A percentile compares a stretch with the other conserved stretches of the same genome.
phyloP scores from a whole-genome alignment of 2,329 filamentous ascomycete species.

The Trematosphaeria pertusa region DNA sequence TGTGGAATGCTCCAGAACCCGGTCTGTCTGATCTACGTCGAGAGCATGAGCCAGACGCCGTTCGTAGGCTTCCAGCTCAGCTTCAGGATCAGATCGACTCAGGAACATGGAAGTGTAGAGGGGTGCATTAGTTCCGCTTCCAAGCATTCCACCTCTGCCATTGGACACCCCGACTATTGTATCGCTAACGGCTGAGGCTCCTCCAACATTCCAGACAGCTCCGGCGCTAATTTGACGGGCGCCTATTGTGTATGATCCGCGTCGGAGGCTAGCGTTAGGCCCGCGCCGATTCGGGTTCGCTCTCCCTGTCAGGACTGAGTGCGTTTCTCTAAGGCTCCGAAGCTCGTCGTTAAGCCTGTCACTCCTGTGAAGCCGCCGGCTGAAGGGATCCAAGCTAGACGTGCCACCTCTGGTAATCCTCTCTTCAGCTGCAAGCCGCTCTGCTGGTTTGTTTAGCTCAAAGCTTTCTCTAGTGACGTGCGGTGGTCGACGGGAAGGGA shows the following conservation, averaged over 20 bases:
- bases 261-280: constrained; percentile 27
- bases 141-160: constrained; percentile 69
- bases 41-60: constrained; percentile 80
- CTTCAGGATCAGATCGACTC: constrained; percentile 57
- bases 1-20: constrained; percentile 62
- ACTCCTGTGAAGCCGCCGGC: constrained; percentile 47
- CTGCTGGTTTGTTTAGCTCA: constrained; percentile 58
- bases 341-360: constrained; percentile 42
- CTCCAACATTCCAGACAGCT: constrained; percentile 79
- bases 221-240: constrained; percentile 66
- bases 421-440: constrained; percentile 56
- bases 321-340: constrained; percentile 38
- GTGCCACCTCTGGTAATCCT: constrained; percentile 53
- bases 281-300: constrained; percentile 24
- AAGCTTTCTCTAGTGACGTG: constrained; percentile 57
- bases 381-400: constrained; percentile 61
- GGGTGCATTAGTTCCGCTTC: constrained; percentile 75
- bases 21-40: constrained; percentile 73
- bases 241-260: constrained; percentile 24
- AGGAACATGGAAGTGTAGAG: constrained; percentile 65
- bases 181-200: constrained; percentile 64
- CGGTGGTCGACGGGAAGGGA: constrained; percentile 56
- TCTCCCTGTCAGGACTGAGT: constrained; percentile 34
- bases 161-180: constrained; percentile 62
- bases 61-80: constrained; percentile 73